Base-by-base conservation (phyloP, 1,139 yeast genomes). In the Arxiozyma telluris region DNA sequence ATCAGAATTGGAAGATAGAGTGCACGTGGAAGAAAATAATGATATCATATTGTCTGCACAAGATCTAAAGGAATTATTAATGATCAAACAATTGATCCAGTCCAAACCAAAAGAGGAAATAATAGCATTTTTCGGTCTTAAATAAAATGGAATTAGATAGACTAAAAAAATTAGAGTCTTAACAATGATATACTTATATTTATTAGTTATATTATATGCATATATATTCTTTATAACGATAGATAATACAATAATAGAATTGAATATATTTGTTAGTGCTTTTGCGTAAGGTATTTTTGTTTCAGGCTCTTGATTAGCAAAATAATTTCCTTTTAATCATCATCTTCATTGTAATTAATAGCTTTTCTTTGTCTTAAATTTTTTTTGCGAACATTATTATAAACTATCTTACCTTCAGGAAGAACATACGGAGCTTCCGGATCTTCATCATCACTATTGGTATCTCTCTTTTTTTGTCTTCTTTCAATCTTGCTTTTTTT, bases 81-180 rank as follows among this genome's bases (percentile, higher is more conserved):
- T 79, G 21, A 77, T 90, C 53, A 84, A 82, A 64, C 73, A 74
- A 59, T 71, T 90, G 54, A 77, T 91, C 67, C 76, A 80, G 56
- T 57, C 77, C 47, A 90, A 87, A 68, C 96, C 96, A 1, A 79
- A 78, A 60, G 87, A 83, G 4, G 79, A 80, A 47, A 68, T 91
- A 52, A 54, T 88, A 60, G 69, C 78, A 47, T 87, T 87, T 66
- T 73, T 87, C 57, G 73, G 67, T 49, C 51, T 65, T 17, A 34
- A n/a, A 12, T 41, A 23, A 47, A 22, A 39, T 17, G n/a, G 41
- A 27, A 27, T 12, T 23, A 15, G n/a, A 34, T 34, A 34, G 39
- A 34, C 3, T 15, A 15, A 15, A 12, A 12, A 34, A 34, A 3
- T 15, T 34, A 4, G 17, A 34, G 8, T 12, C n/a, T 34, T 34